Conservation (phyloP, 768 basidiomycete genomes). For the Tulasnella sp. region DNA sequence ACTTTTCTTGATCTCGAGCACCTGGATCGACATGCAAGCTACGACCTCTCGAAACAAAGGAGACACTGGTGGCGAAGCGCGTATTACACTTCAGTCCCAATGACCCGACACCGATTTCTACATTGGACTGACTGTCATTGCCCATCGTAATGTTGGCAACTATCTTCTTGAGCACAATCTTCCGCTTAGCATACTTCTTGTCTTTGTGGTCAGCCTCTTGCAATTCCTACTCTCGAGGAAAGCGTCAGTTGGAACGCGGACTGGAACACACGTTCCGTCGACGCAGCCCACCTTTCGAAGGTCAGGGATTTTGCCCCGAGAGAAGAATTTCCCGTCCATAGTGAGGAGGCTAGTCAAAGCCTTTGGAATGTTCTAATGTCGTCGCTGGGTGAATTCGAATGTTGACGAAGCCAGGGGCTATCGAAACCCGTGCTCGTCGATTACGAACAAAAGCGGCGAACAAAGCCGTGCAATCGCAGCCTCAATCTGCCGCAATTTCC, state of each 20-base stretch:
- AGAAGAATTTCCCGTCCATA: conserved; percentile 78
- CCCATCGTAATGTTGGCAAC: conserved; percentile 99
- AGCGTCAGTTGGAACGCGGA: background rate
- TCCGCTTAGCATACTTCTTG: conserved; percentile 90
- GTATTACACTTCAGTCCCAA: conserved; percentile 17
- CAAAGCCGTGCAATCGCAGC: conserved; percentile 38
- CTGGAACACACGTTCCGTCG: background rate
- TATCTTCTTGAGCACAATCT: conserved; percentile 91
- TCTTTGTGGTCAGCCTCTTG: conserved; percentile 89
- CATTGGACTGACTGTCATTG: conserved; percentile 73
- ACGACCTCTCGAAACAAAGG: conserved; percentile 91
- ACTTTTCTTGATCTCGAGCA: conserved; percentile 99
- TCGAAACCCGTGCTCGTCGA: background rate
- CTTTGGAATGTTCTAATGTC: background rate
- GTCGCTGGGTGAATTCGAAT: background rate
- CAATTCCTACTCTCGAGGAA: conserved; percentile 76
- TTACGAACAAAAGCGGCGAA: conserved; percentile 16
- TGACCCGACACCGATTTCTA: conserved; percentile 18
- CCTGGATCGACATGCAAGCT: conserved; percentile 86
- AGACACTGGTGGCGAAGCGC: conserved; percentile 52
- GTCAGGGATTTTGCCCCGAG: conserved; percentile 86
- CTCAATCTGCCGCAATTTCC: conserved; percentile 23
- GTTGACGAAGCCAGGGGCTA: background rate
- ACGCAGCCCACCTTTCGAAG: conserved; percentile 15
- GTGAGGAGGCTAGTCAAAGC: background rate